Conservation (phyloP, 306 rosid genomes). For the Prosopis cineraria region DNA sequence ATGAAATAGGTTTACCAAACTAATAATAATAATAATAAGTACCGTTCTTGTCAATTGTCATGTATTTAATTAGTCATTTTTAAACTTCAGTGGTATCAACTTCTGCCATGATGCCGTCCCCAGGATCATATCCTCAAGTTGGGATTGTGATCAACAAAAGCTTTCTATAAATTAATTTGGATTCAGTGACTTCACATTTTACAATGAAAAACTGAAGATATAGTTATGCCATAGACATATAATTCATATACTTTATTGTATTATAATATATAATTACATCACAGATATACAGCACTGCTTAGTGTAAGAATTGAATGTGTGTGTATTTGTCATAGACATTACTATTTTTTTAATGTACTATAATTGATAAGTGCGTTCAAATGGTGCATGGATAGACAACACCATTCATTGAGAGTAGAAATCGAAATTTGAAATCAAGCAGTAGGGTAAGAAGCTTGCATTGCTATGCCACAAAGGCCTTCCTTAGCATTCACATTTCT, state of each 20-base stretch:
- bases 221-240: background rate
- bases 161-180: background rate
- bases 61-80: too few relatives aligned
- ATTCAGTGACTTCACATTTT: background rate
- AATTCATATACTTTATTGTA: too few relatives aligned
- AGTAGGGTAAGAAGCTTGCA: constrained; percentile 55
- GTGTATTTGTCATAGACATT: background rate
- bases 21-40: too few relatives aligned
- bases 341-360: background rate
- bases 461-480: constrained; percentile 65
- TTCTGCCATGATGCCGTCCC: too few relatives aligned
- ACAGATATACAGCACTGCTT: background rate
- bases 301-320: background rate
- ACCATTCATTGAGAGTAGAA: background rate
- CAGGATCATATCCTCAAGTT: background rate
- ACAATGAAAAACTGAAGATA: background rate
- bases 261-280: background rate
- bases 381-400: background rate
- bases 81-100: background rate
- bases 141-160: background rate
- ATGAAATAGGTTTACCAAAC: too few relatives aligned
- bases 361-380: background rate
- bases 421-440: constrained; percentile 5
- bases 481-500: constrained; percentile 40
- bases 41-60: too few relatives aligned